These are phyloP conservation scores for Aspergillus aculeatinus DNA, from an alignment of 2,329 filamentous ascomycete genomes.

Conservation along the genomic window DNA sequence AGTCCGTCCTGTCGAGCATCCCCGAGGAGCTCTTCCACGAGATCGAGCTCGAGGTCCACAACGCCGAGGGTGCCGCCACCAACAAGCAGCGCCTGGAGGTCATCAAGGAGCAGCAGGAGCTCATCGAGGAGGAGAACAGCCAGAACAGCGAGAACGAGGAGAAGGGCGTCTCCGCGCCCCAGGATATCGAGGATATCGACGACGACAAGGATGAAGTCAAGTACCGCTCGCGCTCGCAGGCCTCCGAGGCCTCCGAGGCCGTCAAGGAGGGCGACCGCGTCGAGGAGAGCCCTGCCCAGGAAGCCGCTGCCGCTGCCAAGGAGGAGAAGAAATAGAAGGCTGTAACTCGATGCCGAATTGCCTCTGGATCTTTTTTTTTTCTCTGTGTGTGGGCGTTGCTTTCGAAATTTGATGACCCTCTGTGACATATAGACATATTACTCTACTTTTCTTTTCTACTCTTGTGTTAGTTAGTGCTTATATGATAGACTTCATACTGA, in stretches of 20 bases:
- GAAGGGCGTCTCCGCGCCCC: constrained; percentile 70
- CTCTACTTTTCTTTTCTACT: constrained; percentile 17
- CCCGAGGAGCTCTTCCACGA: constrained; percentile 99
- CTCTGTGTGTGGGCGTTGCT: constrained; percentile 8
- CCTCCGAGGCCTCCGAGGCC: constrained; percentile 45
- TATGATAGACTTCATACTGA: constrained; percentile 14
- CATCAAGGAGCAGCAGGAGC: constrained; percentile 94
- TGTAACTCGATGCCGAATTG: background rate
- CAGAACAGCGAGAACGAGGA: constrained; percentile 80
- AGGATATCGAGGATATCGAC: constrained; percentile 89
- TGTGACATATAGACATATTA: constrained; percentile 8
- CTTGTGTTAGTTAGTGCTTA: constrained; percentile 20
- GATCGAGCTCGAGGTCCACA: constrained; percentile 97
- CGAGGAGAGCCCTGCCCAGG: constrained; percentile 25
- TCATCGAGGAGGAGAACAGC: constrained; percentile 95
- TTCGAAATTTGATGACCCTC: constrained; percentile 1
- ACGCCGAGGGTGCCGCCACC: constrained; percentile 91
- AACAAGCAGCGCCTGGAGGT: constrained; percentile 99
- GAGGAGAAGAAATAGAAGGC: constrained; percentile 28
- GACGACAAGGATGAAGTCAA: constrained; percentile 66
- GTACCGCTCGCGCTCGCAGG: constrained; percentile 42
- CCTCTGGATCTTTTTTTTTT: background rate
- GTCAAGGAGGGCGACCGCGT: constrained; percentile 40
- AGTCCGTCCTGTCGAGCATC: constrained; percentile 88
- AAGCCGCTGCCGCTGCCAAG: constrained; percentile 6